Evolutionary conservation across 106 monocot genomes (phyloP).

Genomic region (Allium sativum): DNA sequence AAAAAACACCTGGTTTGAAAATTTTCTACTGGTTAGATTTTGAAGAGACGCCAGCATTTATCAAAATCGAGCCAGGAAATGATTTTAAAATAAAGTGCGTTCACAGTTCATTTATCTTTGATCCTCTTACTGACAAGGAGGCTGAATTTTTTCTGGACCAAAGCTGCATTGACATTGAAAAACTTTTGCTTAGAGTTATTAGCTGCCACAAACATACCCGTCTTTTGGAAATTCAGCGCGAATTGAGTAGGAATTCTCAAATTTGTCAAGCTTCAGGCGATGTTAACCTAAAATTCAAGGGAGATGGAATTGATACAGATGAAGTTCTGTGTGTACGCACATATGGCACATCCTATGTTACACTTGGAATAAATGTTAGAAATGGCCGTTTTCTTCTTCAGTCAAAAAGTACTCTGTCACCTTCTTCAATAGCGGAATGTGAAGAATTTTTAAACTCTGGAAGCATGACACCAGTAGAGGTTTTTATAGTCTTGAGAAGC

Average conservation of each 20-base stretch:
- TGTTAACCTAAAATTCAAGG: conserved; percentile 50
- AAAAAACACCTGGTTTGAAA: conserved; percentile 83
- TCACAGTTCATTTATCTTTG: conserved; percentile 84
- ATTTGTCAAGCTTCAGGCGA: conserved; percentile 53
- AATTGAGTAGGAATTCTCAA: conserved; percentile 64
- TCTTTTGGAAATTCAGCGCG: conserved; percentile 81
- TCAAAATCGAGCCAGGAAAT: conserved; percentile 76
- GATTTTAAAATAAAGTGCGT: conserved; percentile 68
- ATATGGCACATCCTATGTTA: conserved; percentile 70
- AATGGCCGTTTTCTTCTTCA: conserved; percentile 79
- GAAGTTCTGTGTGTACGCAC: conserved; percentile 79
- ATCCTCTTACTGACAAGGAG: conserved; percentile 73
- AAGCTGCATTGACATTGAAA: conserved; percentile 82
- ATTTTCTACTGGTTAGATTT: conserved; percentile 79
- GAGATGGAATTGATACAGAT: conserved; percentile 22
- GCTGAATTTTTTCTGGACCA: conserved; percentile 72
- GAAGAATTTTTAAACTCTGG: conserved; percentile 84
- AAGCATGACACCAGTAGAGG: conserved; percentile 52
- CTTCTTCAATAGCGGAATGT: conserved; percentile 40
- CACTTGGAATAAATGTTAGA: conserved; percentile 85
- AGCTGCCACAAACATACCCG: conserved; percentile 77
- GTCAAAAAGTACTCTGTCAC: conserved; percentile 55
- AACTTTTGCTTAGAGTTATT: conserved; percentile 73
- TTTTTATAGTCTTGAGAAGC: conserved; percentile 74
- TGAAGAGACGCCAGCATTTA: conserved; percentile 39